phyloP scores from a whole-genome alignment of 208 protist genomes.

The Hexamita inflata region DNA sequence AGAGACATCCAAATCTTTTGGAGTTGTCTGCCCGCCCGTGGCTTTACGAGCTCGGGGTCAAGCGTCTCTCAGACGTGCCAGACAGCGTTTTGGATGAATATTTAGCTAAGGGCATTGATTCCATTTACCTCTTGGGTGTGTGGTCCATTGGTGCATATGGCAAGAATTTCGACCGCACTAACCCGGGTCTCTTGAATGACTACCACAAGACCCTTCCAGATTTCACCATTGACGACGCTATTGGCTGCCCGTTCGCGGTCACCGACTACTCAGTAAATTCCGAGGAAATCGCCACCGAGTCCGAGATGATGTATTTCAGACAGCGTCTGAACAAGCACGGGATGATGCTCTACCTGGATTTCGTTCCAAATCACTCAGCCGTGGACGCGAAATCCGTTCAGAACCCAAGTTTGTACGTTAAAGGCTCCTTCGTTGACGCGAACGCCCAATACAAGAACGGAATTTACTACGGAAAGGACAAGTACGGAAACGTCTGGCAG shows the following conservation, averaged over 20 bases:
- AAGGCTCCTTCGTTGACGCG: constrained; percentile 29
- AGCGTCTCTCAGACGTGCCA: constrained; percentile 48
- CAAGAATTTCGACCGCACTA: no score
- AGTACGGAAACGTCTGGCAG: constrained; percentile 26
- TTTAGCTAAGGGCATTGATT: constrained; percentile 41
- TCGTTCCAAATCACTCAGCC: constrained; percentile 54
- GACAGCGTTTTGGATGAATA: constrained; percentile 34
- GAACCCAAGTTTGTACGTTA: background rate
- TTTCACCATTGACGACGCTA: constrained; percentile 51
- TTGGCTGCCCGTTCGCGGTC: constrained; percentile 58
- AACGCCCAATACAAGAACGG: constrained; percentile 46
- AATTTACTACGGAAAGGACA: constrained; percentile 49
- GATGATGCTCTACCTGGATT: constrained; percentile 54
- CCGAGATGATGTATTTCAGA: constrained; percentile 41
- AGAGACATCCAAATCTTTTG: background rate
- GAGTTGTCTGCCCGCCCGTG: constrained; percentile 52
- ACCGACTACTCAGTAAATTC: constrained; percentile 47
- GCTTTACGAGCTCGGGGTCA: constrained; percentile 49
- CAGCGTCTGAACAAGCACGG: constrained; percentile 46
- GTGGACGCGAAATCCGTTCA: background rate
- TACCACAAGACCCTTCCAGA: constrained; percentile 47
- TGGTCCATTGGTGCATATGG: constrained; percentile 57
- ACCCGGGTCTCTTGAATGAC: constrained; percentile 49
- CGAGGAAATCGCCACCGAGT: constrained; percentile 37
- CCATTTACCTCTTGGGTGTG: constrained; percentile 55